Evolutionary conservation across 371 early-diverging fungal genomes (phyloP).

Genomic region (Mortierella sp.): DNA sequence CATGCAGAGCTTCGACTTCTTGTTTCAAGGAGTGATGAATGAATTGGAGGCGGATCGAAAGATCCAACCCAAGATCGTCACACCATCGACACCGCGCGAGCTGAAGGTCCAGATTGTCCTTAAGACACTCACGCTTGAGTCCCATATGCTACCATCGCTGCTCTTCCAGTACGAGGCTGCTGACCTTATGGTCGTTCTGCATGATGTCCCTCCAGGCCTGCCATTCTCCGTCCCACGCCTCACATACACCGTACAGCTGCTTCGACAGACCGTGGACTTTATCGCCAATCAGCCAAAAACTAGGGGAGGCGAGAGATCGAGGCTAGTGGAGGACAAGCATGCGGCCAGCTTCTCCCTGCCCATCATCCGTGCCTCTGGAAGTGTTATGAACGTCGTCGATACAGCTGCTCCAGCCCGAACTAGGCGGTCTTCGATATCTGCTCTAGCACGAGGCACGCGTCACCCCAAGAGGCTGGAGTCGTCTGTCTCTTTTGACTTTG

Average conservation of each 20-base stretch:
- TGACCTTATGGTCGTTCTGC: slow-evolving; percentile 66
- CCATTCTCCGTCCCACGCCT: slow-evolving; percentile 46
- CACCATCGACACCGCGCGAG: slow-evolving; percentile 54
- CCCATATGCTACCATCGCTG: slow-evolving; percentile 77
- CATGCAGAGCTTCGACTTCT: slow-evolving; percentile 77
- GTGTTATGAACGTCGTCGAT: slow-evolving; percentile 55
- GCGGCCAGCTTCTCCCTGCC: slow-evolving; percentile 68
- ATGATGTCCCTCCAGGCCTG: slow-evolving; percentile 57
- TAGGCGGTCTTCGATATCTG: slow-evolving; percentile 35
- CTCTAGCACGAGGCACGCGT: slow-evolving; percentile 31
- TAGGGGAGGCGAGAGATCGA: slow-evolving; percentile 21
- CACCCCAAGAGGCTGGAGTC: slow-evolving; percentile 62
- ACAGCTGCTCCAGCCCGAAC: slow-evolving; percentile 21
- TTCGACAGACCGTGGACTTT: slow-evolving; percentile 67
- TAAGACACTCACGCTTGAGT: slow-evolving; percentile 66
- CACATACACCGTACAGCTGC: slow-evolving; percentile 65
- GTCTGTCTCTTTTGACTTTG: slow-evolving; percentile 71
- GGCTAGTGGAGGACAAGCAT: slow-evolving; percentile 49
- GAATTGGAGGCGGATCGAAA: slow-evolving; percentile 75
- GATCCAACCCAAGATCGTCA: slow-evolving; percentile 26
- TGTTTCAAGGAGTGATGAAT: slow-evolving; percentile 76
- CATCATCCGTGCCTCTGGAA: slow-evolving; percentile 69
- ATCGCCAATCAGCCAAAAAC: slow-evolving; percentile 55
- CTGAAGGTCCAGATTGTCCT: slow-evolving; percentile 74
- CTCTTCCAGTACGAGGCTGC: slow-evolving; percentile 70